A percentile compares a stretch with the other conserved stretches of the same genome.
Conservation (phyloP, 768 basidiomycete species). For the Boletales sp. region DNA sequence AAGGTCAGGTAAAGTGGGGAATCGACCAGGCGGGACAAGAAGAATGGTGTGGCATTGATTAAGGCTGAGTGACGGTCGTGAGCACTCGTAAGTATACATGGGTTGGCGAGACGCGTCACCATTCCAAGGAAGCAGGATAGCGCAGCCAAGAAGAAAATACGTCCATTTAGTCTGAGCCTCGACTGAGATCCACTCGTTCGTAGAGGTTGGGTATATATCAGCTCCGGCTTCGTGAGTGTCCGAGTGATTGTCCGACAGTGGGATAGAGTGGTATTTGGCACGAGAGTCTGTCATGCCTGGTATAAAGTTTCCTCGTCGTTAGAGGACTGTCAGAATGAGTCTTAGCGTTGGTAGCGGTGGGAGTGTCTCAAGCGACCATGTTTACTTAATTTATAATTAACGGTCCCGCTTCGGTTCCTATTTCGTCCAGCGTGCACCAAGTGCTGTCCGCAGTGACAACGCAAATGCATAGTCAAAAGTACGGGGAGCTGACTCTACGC, state of each 20-base stretch:
- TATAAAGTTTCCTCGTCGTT: too few relatives aligned
- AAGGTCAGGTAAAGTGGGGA: constrained; percentile 59
- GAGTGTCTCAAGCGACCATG: too few relatives aligned
- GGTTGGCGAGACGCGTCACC: constrained; percentile 44
- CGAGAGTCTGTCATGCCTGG: constrained; percentile 4
- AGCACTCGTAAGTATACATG: neutral
- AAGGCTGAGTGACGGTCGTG: constrained; percentile 48
- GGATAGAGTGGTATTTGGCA: constrained; percentile 16
- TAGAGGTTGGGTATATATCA: constrained; percentile 12
- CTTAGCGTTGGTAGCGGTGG: too few relatives aligned
- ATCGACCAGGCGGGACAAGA: constrained; percentile 62
- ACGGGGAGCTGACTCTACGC: constrained; percentile 2
- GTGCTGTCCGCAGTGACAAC: too few relatives aligned
- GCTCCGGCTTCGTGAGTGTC: constrained; percentile 1
- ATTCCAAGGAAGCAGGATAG: constrained; percentile 86
- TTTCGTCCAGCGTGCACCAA: too few relatives aligned
- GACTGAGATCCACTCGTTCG: constrained; percentile 23
- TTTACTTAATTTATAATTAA: too few relatives aligned
- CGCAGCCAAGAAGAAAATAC: constrained; percentile 72
- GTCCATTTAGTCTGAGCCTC: constrained; percentile 56
- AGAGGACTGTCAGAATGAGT: too few relatives aligned
- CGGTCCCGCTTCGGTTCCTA: too few relatives aligned
- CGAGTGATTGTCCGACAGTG: constrained; percentile 15
- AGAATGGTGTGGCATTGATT: constrained; percentile 84
- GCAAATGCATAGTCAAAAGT: too few relatives aligned